Conservation (phyloP, 441 rosid species). For the Syzygium syzygioides region DNA sequence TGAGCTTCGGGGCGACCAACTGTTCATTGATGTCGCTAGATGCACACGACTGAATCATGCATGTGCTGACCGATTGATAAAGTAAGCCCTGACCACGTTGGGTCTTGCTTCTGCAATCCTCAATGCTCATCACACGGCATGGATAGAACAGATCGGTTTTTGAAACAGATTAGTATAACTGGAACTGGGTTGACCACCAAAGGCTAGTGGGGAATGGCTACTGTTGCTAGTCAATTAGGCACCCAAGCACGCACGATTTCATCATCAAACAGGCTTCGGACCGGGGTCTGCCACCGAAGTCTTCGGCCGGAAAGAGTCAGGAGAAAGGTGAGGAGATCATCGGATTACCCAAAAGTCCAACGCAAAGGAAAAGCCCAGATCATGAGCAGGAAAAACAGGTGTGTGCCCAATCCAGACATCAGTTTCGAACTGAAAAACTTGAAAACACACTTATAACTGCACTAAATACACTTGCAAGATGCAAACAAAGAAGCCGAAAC, state of each 20-base stretch:
- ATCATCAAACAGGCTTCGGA: neutral
- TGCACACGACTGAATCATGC: too few relatives aligned
- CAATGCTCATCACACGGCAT: too few relatives aligned
- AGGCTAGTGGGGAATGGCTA: neutral
- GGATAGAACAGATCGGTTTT: too few relatives aligned
- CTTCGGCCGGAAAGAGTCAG: neutral
- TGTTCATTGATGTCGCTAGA: neutral
- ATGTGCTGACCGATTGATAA: too few relatives aligned
- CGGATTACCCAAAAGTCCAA: neutral
- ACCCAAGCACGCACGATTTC: neutral
- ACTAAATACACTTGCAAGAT: neutral
- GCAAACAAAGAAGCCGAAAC: neutral
- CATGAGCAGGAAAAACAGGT: neutral
- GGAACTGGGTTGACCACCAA: neutral
- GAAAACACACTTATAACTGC: too few relatives aligned
- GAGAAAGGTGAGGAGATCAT: neutral
- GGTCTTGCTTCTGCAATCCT: too few relatives aligned
- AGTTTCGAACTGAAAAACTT: neutral
- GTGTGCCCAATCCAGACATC: neutral
- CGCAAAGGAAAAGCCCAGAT: neutral
- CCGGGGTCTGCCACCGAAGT: neutral
- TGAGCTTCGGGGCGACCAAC: neutral
- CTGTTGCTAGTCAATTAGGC: neutral
- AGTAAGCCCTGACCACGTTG: too few relatives aligned
- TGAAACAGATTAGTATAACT: neutral